Conservation (phyloP, 75 land plant species). For the Gnetum montanum region DNA sequence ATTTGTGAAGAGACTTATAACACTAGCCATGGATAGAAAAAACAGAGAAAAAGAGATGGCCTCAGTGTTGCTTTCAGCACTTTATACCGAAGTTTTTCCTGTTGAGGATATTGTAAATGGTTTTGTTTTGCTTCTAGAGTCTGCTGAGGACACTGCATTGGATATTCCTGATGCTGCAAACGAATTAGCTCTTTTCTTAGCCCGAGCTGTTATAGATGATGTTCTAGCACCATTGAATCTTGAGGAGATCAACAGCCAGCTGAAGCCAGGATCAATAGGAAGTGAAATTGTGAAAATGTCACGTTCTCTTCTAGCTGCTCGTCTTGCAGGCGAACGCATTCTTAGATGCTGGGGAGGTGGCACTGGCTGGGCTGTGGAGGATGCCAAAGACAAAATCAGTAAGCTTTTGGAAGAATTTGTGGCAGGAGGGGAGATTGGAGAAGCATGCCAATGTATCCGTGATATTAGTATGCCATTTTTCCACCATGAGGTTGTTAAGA, state of each 20-base stretch:
- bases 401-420: constrained; percentile 91
- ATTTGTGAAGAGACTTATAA: constrained; percentile 43
- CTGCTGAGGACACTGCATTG: constrained; percentile 90
- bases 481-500: constrained; percentile 94
- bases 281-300: constrained; percentile 76
- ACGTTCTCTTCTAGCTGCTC: constrained; percentile 57
- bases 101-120: constrained; percentile 60
- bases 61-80: constrained; percentile 43
- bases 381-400: constrained; percentile 87
- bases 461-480: constrained; percentile 90
- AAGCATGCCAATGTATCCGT: constrained; percentile 90
- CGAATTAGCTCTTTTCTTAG: constrained; percentile 80
- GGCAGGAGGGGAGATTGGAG: constrained; percentile 68
- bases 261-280: constrained; percentile 57
- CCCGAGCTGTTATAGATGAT: constrained; percentile 93
- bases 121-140: constrained; percentile 64
- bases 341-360: constrained; percentile 97
- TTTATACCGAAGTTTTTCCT: constrained; percentile 50
- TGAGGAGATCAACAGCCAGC: constrained; percentile 65
- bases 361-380: constrained; percentile 88
- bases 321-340: constrained; percentile 93
- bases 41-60: constrained; percentile 66
- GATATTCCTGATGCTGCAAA: constrained; percentile 87
- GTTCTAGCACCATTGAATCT: constrained; percentile 75
- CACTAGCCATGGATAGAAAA: constrained; percentile 58